Evolutionary conservation across 2,329 filamentous ascomycete species (phyloP).

Genomic region (Hymenoscyphus linearis): DNA sequence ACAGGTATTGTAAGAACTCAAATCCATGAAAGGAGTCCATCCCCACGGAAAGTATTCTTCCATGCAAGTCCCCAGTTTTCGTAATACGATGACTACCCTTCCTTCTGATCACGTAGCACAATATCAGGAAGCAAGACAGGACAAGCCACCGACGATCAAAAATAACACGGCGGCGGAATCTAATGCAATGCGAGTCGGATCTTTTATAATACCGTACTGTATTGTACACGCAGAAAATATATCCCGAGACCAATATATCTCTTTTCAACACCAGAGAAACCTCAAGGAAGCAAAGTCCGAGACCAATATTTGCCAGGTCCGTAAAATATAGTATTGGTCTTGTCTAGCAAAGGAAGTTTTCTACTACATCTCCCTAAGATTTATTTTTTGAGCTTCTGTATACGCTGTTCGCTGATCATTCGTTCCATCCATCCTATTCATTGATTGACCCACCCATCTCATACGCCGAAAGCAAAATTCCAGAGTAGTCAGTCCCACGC

Average conservation of each 20-base stretch:
- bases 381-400: not conserved
- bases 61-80: not conserved
- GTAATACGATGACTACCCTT: not conserved
- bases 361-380: not conserved
- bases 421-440: not conserved
- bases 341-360: not conserved
- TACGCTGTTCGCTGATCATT: not conserved
- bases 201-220: too few species aligned
- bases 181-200: not conserved
- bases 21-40: too few species aligned
- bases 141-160: not conserved
- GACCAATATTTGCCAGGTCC: not conserved
- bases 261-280: too few species aligned
- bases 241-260: not conserved
- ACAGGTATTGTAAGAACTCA: too few species aligned
- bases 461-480: not conserved
- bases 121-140: too few species aligned
- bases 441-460: not conserved
- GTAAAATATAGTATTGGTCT: not conserved
- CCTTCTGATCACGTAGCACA: not conserved
- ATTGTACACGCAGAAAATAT: not conserved
- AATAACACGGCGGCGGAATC: not conserved
- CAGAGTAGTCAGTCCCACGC: not conserved
- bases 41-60: too few species aligned
- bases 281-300: not conserved